Evolutionary conservation across 352 stramenopile genomes (phyloP).

Genomic region (Thraustochytrium striatum): DNA sequence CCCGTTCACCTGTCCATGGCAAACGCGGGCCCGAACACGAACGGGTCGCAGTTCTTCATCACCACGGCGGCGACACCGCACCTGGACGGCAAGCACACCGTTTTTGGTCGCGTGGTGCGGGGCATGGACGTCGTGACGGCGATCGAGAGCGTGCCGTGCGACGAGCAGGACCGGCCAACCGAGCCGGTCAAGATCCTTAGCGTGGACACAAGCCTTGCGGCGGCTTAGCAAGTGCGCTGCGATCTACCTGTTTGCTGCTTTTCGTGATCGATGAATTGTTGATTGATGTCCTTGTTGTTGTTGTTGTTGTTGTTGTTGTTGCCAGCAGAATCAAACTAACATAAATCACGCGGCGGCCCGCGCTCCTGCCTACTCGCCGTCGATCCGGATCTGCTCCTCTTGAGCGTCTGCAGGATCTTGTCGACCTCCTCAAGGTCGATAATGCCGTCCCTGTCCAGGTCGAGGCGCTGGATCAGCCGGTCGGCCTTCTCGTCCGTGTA

Average conservation of each 20-base stretch:
- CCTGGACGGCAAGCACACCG: slow-evolving; percentile 89
- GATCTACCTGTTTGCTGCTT: no score
- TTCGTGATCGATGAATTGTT: no score
- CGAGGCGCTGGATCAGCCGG: slow-evolving; percentile 85
- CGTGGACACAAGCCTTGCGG: no score
- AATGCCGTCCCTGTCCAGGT: slow-evolving; percentile 78
- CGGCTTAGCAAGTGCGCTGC: no score
- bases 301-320: no score
- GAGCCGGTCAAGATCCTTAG: slow-evolving; percentile 38
- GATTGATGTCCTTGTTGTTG: no score
- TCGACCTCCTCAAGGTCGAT: slow-evolving; percentile 85
- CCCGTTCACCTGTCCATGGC: slow-evolving; percentile 67
- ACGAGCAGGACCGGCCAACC: not conserved
- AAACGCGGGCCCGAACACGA: slow-evolving; percentile 79
- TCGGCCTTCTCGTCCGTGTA: slow-evolving; percentile 90
- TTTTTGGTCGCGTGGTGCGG: slow-evolving; percentile 79
- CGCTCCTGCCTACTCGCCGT: slow-evolving; percentile 33
- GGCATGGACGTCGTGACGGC: slow-evolving; percentile 77
- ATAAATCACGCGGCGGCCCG: no score
- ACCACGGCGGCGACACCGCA: slow-evolving; percentile 88
- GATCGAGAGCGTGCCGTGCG: slow-evolving; percentile 68
- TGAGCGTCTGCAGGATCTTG: slow-evolving; percentile 30
- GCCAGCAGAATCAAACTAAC: no score
- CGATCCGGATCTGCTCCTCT: slow-evolving; percentile 16
- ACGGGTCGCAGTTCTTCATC: slow-evolving; percentile 94